Evolutionary conservation across 345 rosid species (phyloP).

Genomic region (Hirschfeldia incana): DNA sequence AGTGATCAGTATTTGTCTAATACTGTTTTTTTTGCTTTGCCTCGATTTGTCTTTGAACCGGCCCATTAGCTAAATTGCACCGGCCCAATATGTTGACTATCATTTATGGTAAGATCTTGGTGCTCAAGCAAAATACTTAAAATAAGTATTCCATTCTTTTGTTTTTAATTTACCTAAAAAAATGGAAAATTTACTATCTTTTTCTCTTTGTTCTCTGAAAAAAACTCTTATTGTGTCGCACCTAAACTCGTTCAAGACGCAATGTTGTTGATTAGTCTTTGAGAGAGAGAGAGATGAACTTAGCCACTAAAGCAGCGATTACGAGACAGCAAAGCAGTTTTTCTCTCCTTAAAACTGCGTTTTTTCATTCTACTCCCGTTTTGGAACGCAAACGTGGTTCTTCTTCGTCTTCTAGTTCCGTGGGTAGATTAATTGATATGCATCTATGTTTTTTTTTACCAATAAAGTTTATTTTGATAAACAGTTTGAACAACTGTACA

Average conservation of each 20-base stretch:
- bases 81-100: background rate
- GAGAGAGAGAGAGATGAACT: slow-evolving; percentile 37
- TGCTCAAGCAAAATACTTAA: slow-evolving; percentile 14
- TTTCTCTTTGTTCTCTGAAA: background rate
- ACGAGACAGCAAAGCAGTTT: slow-evolving; percentile 39
- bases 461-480: background rate
- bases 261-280: slow-evolving; percentile 14
- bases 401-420: slow-evolving; percentile 20
- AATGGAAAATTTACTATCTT: background rate
- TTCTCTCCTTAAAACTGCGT: slow-evolving; percentile 30
- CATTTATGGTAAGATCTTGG: slow-evolving; percentile 17
- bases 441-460: background rate
- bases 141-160: background rate
- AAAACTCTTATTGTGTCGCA: background rate
- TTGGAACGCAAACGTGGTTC: slow-evolving; percentile 56
- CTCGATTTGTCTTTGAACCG: background rate
- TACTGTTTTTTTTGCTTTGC: too few relatives aligned
- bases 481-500: background rate
- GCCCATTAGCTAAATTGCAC: background rate
- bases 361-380: slow-evolving; percentile 64
- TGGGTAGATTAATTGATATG: slow-evolving; percentile 5
- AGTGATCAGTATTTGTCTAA: too few relatives aligned
- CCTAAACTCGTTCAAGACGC: background rate
- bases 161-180: background rate
- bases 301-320: slow-evolving; percentile 40